These are phyloP conservation scores for Cyberlindnera euphorbiiphila DNA, from an alignment of 805 yeast species.

Conservation along the genomic window DNA sequence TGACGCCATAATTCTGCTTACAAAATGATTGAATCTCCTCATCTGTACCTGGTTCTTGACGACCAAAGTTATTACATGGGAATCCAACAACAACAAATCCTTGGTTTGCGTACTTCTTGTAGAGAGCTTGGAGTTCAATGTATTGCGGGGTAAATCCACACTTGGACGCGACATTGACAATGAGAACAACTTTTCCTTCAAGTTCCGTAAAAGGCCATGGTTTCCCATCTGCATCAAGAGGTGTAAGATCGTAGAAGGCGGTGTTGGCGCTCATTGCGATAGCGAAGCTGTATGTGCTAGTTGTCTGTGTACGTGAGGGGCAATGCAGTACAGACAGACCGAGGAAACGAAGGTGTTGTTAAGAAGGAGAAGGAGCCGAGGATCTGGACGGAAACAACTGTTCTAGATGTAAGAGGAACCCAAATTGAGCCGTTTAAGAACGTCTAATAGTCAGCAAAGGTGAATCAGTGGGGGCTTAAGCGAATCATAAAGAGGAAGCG, in stretches of 20 bases:
- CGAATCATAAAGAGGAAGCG: no score
- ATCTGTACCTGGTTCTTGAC: slow-evolving; percentile 68
- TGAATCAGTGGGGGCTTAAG: no score
- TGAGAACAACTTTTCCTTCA: slow-evolving; percentile 75
- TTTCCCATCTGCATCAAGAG: slow-evolving; percentile 54
- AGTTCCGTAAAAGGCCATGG: slow-evolving; percentile 58
- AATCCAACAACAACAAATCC: slow-evolving; percentile 75
- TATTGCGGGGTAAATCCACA: slow-evolving; percentile 84
- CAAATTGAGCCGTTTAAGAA: no score
- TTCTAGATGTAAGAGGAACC: no score
- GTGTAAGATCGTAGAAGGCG: slow-evolving; percentile 60
- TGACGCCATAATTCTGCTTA: slow-evolving; percentile 78
- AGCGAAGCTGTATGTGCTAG: not conserved
- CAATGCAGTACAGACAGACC: no score
- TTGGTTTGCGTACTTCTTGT: slow-evolving; percentile 58
- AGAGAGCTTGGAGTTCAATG: slow-evolving; percentile 62
- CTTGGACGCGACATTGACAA: slow-evolving; percentile 87
- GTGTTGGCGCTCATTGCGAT: slow-evolving; percentile 35
- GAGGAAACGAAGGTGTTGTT: no score
- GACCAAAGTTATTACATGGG: slow-evolving; percentile 90
- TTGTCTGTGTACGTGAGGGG: no score
- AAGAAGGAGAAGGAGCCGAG: no score
- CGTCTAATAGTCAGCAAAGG: no score
- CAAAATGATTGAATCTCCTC: slow-evolving; percentile 77
- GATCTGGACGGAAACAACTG: no score